Evolutionary conservation across 2,329 filamentous ascomycete species (phyloP), one percentile per base, ranked within the genome.

Genomic region (Talaromyces sp.): DNA sequence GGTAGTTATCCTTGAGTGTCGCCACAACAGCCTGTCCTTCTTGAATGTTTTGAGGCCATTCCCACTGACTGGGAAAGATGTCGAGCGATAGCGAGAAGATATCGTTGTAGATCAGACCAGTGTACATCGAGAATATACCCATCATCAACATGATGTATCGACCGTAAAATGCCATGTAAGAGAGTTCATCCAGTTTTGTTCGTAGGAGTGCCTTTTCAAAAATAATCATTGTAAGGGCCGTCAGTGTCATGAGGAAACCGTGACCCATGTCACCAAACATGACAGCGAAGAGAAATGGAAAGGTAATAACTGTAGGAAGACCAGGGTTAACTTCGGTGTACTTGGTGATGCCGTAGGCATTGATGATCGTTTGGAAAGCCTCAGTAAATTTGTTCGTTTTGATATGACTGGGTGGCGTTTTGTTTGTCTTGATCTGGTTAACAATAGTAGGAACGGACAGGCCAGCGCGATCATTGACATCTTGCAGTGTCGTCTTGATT

Each of bases 201-300:
- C 85, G 83, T 53, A 77, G 74, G 39, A 99, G 82, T 63, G 89
- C 88, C 79, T 91, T 93, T 78, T 99, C 95, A 84, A 88, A 98
- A 80, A 96, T 91, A 69, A 99, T 98, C 92, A 99, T 96, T 61
- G 92, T 91, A 60, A 87, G 72, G 15, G 95, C 91, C 61, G 92
- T 90, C 60, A 86, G 74, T 51, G 93, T 83, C 90, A 99, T 96
- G 75, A 99, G 90, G 66, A 88, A 77, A 67, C 93, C 95, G 72
- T 99, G 95, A 57, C 95, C 96, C 62, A 96, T 88, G 77, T 99
- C 95, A 82, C 95, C 96, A 73, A 99, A 99, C 95, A 99, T 99
- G 85, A 99, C 95, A 56, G 95, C 95, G 74, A 99, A 99, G 65
- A 99, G 83, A 82, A 99, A 99, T n/a, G 96, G 95, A 78, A 99